Evolutionary conservation across 1,284 basidiomycete genomes (phyloP), one percentile per base, ranked within the genome.

Genomic region (Rhodotorula sp.): DNA sequence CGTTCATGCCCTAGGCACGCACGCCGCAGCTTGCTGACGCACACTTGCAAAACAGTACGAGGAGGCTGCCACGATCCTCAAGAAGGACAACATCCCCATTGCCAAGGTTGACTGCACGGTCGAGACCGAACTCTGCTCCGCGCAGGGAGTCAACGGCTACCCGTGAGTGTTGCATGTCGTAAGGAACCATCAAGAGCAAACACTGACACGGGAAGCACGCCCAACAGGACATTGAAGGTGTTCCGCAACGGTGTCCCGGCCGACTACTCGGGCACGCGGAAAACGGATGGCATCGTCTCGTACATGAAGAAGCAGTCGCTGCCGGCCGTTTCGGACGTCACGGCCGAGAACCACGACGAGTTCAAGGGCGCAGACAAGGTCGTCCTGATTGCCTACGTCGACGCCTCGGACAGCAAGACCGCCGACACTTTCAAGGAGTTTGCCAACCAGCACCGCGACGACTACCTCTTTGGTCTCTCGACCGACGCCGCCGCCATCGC

Each of bases 281-380:
- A 97, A 83, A 89, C 93, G 23, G 97, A 99, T 77, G 95, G 97
- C 47, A 99, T 99, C 79, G 85, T 98, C 81, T 89, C 88, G 81
- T 98, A 98, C 86, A 98, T 99, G 97, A 82, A 87, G 85, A 98
- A 99, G 94, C 97, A 98, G 86, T 89, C 92, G 15, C 87, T 99
- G 26, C 97, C 97, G n/a, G 93, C 97, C 55, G 89, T 99, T 61
- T 89, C 92, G 8, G 85, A 87, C 50, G 87, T 99, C 49, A 91
- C 89, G 4, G 82, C 84, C 31, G 86, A 83, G 60, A 91, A 90
- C 81, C 88, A 91, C 80, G 86, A 88, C 65, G 91, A 95, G 74
- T 97, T 99, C 87, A 88, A 88, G 83, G 85, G 85, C 62, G 87
- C 92, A 34, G 97, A 98, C 87, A 92, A 90, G 81, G 85, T 99